Conservation (phyloP, 768 basidiomycete species). For the Xerocomus potaroensis region DNA sequence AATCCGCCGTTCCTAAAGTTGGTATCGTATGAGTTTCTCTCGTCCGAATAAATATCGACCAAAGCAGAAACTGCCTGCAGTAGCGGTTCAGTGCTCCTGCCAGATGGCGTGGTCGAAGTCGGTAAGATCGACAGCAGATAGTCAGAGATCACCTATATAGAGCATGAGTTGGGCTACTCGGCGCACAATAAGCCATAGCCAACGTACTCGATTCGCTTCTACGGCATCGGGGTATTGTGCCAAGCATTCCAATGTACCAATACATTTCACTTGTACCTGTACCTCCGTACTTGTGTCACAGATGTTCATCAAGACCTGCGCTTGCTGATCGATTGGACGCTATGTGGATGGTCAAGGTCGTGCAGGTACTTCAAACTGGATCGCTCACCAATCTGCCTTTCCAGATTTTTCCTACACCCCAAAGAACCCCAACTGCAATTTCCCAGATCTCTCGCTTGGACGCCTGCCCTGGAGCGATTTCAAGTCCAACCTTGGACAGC, state of each 20-base stretch:
- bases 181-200: conserved; percentile 10
- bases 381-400: conserved; percentile 56
- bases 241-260: conserved; percentile 82
- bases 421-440: conserved; percentile 74
- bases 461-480: conserved; percentile 61
- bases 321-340: conserved; percentile 60
- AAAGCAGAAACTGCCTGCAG: conserved; percentile 78
- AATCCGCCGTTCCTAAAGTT: conserved; percentile 69
- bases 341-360: conserved; percentile 33
- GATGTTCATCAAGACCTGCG: conserved; percentile 61
- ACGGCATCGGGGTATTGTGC: conserved; percentile 64
- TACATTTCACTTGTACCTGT: conserved; percentile 64
- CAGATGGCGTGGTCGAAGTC: conserved; percentile 33
- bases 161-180: not conserved
- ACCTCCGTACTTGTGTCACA: conserved; percentile 54
- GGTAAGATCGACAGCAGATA: conserved; percentile 67
- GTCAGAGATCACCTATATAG: conserved; percentile 52
- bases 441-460: conserved; percentile 73
- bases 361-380: not conserved
- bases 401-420: conserved; percentile 82
- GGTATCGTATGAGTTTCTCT: conserved; percentile 70
- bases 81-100: conserved; percentile 58
- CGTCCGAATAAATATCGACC: conserved; percentile 93
- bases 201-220: conserved; percentile 47
- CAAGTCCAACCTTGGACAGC: conserved; percentile 54